These are phyloP conservation scores for Magnaporthiopsis rhizophila DNA, from an alignment of 2,329 filamentous ascomycete genomes.

Conservation along the genomic window DNA sequence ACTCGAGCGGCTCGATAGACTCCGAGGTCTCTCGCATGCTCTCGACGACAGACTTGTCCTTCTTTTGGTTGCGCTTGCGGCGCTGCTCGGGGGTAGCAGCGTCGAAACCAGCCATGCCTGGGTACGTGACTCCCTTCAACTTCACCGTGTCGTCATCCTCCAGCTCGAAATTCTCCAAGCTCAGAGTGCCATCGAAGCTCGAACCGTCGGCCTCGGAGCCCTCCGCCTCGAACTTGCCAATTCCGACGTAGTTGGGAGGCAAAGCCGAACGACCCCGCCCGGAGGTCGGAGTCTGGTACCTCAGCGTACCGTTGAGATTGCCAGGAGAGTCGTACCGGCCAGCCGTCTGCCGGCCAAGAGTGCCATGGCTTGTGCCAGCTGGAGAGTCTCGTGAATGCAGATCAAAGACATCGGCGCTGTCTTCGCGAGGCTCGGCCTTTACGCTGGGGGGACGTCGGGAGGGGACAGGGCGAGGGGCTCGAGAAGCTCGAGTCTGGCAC, in stretches of 20 bases:
- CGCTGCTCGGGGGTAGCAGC: constrained; percentile 67
- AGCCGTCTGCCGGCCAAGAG: not conserved
- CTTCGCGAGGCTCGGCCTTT: constrained; percentile 14
- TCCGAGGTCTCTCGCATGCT: constrained; percentile 58
- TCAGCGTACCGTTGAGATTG: not conserved
- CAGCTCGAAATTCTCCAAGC: not conserved
- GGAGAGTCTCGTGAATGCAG: not conserved
- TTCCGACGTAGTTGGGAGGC: not conserved
- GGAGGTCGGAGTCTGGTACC: constrained; percentile 16
- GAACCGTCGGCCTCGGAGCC: not conserved
- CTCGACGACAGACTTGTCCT: constrained; percentile 61
- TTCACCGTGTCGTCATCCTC: constrained; percentile 23
- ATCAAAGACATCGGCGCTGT: constrained; percentile 10
- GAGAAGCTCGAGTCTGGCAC: not conserved
- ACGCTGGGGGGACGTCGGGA: constrained; percentile 12
- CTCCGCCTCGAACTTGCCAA: not conserved
- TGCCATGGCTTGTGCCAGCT: not conserved
- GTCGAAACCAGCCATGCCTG: constrained; percentile 77
- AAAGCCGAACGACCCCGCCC: constrained; percentile 12
- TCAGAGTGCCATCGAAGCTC: not conserved
- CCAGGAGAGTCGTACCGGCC: not conserved
- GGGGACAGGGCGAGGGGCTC: not conserved
- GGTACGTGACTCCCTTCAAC: constrained; percentile 67
- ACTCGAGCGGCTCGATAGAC: constrained; percentile 55
- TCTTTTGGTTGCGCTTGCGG: constrained; percentile 70